Evolutionary conservation across 805 yeast genomes (phyloP).

Genomic region (Ogataea haglerorum): DNA sequence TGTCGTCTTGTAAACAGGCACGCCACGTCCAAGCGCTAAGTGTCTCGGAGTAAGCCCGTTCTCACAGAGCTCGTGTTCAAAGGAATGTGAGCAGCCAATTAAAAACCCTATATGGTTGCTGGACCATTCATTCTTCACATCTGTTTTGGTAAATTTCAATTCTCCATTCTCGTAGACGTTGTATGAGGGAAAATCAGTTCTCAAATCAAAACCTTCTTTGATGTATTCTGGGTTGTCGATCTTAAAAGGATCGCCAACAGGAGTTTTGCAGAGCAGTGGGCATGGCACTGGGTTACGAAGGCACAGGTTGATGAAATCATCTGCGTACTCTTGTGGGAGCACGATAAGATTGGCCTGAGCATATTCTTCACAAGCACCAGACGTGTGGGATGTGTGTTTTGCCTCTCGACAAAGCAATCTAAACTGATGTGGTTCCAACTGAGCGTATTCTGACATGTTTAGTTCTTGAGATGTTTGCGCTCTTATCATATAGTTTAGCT

Average conservation of each 20-base stretch:
- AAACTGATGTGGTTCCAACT: slow-evolving; percentile 7
- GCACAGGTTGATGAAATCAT: slow-evolving; percentile 37
- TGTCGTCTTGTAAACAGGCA: slow-evolving; percentile 29
- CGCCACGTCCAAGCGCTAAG: slow-evolving; percentile 17
- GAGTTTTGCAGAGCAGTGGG: slow-evolving; percentile 29
- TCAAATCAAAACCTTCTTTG: slow-evolving; percentile 28
- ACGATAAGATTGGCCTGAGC: slow-evolving; percentile 40
- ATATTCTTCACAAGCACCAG: slow-evolving; percentile 25
- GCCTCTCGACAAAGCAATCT: slow-evolving; percentile 5
- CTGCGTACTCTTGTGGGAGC: slow-evolving; percentile 32
- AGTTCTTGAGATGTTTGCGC: too few species aligned
- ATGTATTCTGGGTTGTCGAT: slow-evolving; percentile 18
- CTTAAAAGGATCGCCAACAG: slow-evolving; percentile 23
- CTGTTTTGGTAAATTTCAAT: slow-evolving; percentile 22
- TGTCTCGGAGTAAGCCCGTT: slow-evolving; percentile 34
- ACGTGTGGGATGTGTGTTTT: slow-evolving; percentile 8
- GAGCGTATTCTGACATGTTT: background rate
- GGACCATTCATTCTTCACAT: slow-evolving; percentile 34
- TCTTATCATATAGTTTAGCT: too few species aligned
- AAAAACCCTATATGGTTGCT: slow-evolving; percentile 38
- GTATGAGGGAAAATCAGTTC: slow-evolving; percentile 37
- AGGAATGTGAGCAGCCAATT: slow-evolving; percentile 42
- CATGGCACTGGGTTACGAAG: slow-evolving; percentile 39
- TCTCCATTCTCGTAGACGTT: slow-evolving; percentile 34
- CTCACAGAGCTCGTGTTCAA: slow-evolving; percentile 33